phyloP scores from a whole-genome alignment of 345 rosid species.

The Eutrema heterophyllum region DNA sequence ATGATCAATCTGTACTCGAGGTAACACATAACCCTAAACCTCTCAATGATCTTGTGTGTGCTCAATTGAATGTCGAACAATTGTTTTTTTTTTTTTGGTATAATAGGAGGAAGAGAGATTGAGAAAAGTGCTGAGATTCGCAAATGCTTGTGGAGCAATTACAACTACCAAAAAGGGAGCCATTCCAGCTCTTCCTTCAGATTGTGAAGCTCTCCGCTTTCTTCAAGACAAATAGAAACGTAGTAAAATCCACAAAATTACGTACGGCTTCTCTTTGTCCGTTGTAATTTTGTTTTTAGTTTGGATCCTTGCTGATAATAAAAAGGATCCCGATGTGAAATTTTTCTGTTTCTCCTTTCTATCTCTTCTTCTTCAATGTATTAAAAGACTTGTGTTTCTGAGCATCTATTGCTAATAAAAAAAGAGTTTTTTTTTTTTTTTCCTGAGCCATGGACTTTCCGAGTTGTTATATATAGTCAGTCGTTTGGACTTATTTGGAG shows the following conservation, averaged over 20 bases:
- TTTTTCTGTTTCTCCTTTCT: neutral
- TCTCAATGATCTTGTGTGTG: neutral
- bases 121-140: slow-evolving; percentile 66
- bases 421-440: neutral
- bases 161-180: slow-evolving; percentile 97
- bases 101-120: slow-evolving; percentile 59
- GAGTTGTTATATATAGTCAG: too few relatives aligned
- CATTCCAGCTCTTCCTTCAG: slow-evolving; percentile 79
- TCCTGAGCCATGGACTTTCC: neutral
- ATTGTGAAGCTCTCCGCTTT: slow-evolving; percentile 46
- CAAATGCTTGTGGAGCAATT: slow-evolving; percentile 94
- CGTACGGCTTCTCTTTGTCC: neutral
- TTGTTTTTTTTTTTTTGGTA: neutral
- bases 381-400: neutral
- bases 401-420: neutral
- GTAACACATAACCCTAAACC: slow-evolving; percentile 29
- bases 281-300: neutral
- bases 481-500: too few relatives aligned
- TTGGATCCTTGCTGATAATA: neutral
- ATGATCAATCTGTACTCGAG: slow-evolving; percentile 67
- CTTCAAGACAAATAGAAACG: slow-evolving; percentile 31
- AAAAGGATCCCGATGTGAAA: neutral
- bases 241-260: neutral
- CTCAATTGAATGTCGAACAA: neutral
- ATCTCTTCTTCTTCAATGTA: neutral